Conservation (phyloP, 768 basidiomycete species). For the Pleurotus pulmonarius region DNA sequence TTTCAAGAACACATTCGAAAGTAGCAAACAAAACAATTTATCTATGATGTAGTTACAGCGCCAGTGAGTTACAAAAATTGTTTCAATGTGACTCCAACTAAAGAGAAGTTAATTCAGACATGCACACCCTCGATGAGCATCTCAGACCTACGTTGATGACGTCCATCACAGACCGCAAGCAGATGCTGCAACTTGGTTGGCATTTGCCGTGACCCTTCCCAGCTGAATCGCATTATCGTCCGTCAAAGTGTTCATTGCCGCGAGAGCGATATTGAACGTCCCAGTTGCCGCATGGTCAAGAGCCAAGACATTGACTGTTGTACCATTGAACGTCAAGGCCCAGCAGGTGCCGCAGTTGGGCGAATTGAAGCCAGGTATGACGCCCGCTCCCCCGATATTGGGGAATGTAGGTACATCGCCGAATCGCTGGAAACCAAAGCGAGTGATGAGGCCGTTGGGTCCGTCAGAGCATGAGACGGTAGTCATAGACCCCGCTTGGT, state of each 20-base stretch:
- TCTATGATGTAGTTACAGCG: too few species aligned
- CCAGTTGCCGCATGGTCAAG: slow-evolving; percentile 44
- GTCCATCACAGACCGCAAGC: slow-evolving; percentile 41
- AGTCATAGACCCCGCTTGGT: slow-evolving; percentile 30
- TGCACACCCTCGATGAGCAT: background rate
- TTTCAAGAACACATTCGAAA: too few species aligned
- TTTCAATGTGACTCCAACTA: background rate
- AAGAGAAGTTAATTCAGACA: background rate
- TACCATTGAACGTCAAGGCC: slow-evolving; percentile 43
- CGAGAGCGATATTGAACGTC: slow-evolving; percentile 42
- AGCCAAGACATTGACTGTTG: slow-evolving; percentile 43
- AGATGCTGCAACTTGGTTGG: slow-evolving; percentile 39
- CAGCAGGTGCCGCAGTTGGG: slow-evolving; percentile 58
- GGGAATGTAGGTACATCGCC: slow-evolving; percentile 55
- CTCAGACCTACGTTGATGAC: background rate
- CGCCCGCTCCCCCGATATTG: slow-evolving; percentile 51
- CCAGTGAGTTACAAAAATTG: too few species aligned
- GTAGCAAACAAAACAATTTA: too few species aligned
- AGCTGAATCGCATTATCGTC: slow-evolving; percentile 38
- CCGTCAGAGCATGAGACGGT: slow-evolving; percentile 49
- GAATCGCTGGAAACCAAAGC: slow-evolving; percentile 41
- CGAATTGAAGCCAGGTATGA: slow-evolving; percentile 49
- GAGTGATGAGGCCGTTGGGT: slow-evolving; percentile 42
- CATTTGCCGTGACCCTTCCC: slow-evolving; percentile 44
- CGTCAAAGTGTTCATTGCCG: slow-evolving; percentile 53